Evolutionary conservation across 2,329 filamentous ascomycete genomes (phyloP).

Genomic region (Aspergillus intermedius): DNA sequence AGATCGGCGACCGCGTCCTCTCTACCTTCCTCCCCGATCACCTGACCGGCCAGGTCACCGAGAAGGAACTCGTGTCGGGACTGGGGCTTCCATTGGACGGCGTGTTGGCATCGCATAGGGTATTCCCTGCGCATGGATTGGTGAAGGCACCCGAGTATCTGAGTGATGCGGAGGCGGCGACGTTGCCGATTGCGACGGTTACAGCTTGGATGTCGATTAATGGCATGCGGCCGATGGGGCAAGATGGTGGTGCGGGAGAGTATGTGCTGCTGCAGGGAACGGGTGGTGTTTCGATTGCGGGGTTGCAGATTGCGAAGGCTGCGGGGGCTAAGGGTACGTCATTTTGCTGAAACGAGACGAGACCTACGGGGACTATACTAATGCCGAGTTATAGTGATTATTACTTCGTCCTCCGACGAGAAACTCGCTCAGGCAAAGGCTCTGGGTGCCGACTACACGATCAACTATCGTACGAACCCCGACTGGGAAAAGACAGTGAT

Average conservation of each 20-base stretch:
- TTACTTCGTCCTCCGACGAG: slow-evolving; percentile 46
- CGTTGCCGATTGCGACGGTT: slow-evolving; percentile 43
- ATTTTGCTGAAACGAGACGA: not conserved
- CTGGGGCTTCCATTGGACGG: slow-evolving; percentile 55
- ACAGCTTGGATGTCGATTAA: slow-evolving; percentile 48
- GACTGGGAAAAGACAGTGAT: slow-evolving; percentile 44
- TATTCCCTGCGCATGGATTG: slow-evolving; percentile 34
- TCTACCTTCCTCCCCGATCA: slow-evolving; percentile 54
- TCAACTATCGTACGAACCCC: slow-evolving; percentile 46
- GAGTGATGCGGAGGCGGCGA: slow-evolving; percentile 33
- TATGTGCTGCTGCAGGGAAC: slow-evolving; percentile 52
- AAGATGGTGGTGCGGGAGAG: slow-evolving; percentile 41
- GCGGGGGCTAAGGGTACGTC: slow-evolving; percentile 35
- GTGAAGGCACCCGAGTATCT: slow-evolving; percentile 37
- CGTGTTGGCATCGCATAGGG: slow-evolving; percentile 37
- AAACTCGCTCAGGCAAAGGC: slow-evolving; percentile 46
- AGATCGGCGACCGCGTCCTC: slow-evolving; percentile 59
- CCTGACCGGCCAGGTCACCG: slow-evolving; percentile 54
- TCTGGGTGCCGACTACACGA: slow-evolving; percentile 43
- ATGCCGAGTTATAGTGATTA: slow-evolving; percentile 36
- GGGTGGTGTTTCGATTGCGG: slow-evolving; percentile 42
- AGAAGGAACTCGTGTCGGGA: slow-evolving; percentile 50
- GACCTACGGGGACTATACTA: not conserved
- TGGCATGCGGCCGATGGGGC: slow-evolving; percentile 34
- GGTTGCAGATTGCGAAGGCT: slow-evolving; percentile 44